A percentile compares a stretch with the other conserved stretches of the same genome.
Conservation (phyloP, 352 stramenopile species). For the Phytophthora macrochlamydospora region DNA sequence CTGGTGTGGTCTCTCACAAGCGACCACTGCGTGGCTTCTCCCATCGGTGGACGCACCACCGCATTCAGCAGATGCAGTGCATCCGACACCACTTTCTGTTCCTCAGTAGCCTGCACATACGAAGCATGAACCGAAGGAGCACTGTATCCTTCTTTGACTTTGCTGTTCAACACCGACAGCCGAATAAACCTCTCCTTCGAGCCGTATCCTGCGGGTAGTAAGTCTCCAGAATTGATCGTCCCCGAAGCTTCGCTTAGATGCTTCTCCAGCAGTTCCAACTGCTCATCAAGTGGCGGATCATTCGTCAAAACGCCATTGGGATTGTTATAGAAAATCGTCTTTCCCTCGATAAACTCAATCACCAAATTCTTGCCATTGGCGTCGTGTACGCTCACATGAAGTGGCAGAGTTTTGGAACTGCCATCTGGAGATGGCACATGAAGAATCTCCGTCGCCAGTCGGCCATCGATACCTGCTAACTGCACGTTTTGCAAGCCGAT, state of each 20-base stretch:
- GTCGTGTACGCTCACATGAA: slow-evolving; percentile 75
- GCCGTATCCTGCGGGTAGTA: slow-evolving; percentile 57
- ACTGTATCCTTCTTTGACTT: slow-evolving; percentile 43
- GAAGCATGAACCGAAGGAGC: slow-evolving; percentile 31
- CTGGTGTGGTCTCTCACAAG: slow-evolving; percentile 72
- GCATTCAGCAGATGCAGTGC: slow-evolving; percentile 70
- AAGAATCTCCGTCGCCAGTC: slow-evolving; percentile 28
- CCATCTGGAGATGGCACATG: slow-evolving; percentile 19
- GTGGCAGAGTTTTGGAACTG: slow-evolving; percentile 35
- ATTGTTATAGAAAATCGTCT: slow-evolving; percentile 65
- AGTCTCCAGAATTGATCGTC: slow-evolving; percentile 20
- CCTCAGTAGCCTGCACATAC: slow-evolving; percentile 58
- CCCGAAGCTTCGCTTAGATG: slow-evolving; percentile 19
- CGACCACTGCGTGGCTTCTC: slow-evolving; percentile 67
- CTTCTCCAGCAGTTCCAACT: slow-evolving; percentile 42
- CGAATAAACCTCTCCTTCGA: slow-evolving; percentile 62
- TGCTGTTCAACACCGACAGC: slow-evolving; percentile 69
- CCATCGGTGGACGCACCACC: slow-evolving; percentile 53
- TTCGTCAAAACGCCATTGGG: slow-evolving; percentile 73
- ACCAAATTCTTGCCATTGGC: slow-evolving; percentile 64
- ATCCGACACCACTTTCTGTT: slow-evolving; percentile 61
- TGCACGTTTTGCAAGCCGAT: slow-evolving; percentile 53
- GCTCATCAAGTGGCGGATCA: slow-evolving; percentile 57
- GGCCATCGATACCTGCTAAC: slow-evolving; percentile 55
- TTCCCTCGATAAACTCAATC: slow-evolving; percentile 70